phyloP scores from a whole-genome alignment of 2,329 filamentous ascomycete species.

The Exophiala oligosperma region DNA sequence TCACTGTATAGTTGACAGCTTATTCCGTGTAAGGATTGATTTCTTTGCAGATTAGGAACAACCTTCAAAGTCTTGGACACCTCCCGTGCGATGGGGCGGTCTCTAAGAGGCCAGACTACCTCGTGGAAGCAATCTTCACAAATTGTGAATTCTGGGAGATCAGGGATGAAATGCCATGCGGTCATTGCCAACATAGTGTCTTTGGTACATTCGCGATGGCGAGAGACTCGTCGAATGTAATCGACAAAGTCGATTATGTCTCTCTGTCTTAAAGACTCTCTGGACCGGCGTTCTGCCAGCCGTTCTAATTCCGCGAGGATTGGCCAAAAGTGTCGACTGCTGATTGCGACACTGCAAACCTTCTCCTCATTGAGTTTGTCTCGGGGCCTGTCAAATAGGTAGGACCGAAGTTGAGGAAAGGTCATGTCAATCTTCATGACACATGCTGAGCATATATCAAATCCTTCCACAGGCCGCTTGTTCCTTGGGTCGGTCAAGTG shows the following conservation, averaged over 20 bases:
- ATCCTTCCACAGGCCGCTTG: conserved; percentile 64
- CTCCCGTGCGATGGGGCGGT: conserved; percentile 60
- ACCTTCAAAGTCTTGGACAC: conserved; percentile 64
- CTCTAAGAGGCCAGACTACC: conserved; percentile 68
- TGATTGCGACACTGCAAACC: conserved; percentile 69
- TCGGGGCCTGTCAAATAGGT: conserved; percentile 24
- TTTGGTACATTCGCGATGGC: conserved; percentile 63
- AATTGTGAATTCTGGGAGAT: conserved; percentile 74
- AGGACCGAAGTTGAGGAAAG: conserved; percentile 64
- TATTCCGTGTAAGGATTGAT: conserved; percentile 30
- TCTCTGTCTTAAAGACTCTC: conserved; percentile 39
- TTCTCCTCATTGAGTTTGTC: conserved; percentile 49
- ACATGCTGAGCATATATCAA: conserved; percentile 74
- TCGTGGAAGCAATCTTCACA: conserved; percentile 86
- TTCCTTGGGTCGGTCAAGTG: conserved; percentile 70
- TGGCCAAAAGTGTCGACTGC: conserved; percentile 55
- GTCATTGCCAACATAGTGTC: conserved; percentile 63
- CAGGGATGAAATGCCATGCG: conserved; percentile 76
- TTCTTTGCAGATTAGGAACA: conserved; percentile 51
- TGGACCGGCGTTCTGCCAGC: conserved; percentile 47
- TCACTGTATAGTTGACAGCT: conserved; percentile 79
- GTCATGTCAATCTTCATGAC: conserved; percentile 70
- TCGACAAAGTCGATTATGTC: conserved; percentile 64
- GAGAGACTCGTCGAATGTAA: conserved; percentile 60
- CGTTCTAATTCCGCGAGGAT: conserved; percentile 59